These are phyloP conservation scores for Cytospora piceae DNA, from an alignment of 2,329 filamentous ascomycete genomes.

Conservation along the genomic window DNA sequence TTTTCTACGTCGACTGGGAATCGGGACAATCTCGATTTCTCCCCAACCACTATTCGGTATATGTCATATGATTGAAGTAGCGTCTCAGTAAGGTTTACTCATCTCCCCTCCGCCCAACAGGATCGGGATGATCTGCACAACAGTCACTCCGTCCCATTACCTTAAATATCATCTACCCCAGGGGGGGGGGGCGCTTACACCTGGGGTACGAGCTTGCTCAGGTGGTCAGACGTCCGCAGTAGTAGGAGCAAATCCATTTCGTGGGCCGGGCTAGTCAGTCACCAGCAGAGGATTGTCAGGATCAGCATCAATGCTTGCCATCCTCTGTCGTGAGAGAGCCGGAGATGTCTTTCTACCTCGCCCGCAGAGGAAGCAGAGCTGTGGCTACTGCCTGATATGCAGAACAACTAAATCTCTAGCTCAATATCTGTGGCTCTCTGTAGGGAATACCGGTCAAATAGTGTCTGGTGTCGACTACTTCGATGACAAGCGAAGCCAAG, in stretches of 20 bases:
- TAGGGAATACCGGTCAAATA: neutral
- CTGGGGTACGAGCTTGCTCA: neutral
- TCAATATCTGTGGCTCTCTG: neutral
- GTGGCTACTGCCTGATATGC: neutral
- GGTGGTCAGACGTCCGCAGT: neutral
- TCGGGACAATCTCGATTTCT: neutral
- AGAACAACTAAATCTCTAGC: neutral
- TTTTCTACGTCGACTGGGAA: neutral
- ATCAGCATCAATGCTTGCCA: neutral
- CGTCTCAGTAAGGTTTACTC: neutral
- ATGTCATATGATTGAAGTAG: neutral
- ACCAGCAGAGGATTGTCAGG: neutral
- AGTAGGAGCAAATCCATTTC: neutral
- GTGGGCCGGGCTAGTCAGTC: neutral
- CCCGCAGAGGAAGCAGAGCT: neutral
- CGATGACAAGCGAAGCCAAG: neutral
- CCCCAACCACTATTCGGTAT: neutral
- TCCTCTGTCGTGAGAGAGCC: neutral
- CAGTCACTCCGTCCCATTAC: neutral
- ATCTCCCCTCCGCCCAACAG: neutral
- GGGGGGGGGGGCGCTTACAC: neutral
- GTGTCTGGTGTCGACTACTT: neutral
- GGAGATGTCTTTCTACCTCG: neutral
- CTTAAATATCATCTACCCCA: neutral
- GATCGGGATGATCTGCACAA: too few relatives aligned